Conservation (phyloP, 148 eudicot genomes). For the Vaccinium macrocarpon region DNA sequence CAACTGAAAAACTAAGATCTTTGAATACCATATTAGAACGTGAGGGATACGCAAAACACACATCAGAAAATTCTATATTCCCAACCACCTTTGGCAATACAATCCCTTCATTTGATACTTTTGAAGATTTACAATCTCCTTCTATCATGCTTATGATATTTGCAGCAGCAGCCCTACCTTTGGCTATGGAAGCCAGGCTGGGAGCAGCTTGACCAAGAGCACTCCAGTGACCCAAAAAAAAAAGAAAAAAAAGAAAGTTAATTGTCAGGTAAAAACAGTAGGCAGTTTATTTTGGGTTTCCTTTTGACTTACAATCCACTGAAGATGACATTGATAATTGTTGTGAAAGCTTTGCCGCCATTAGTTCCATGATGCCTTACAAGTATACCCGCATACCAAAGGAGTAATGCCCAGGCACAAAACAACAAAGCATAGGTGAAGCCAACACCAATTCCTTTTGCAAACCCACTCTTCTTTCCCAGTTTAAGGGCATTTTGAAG, state of each 20-base stretch:
- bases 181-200: constrained; percentile 60
- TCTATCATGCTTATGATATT: constrained; percentile 51
- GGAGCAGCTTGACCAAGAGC: constrained; percentile 85
- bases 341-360: constrained; percentile 72
- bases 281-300: neutral
- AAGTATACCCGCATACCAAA: constrained; percentile 71
- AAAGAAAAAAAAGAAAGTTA: neutral
- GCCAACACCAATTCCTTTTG: constrained; percentile 76
- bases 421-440: constrained; percentile 54
- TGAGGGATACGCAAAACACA: constrained; percentile 62
- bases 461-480: constrained; percentile 61
- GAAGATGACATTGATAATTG: constrained; percentile 65
- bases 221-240: constrained; percentile 29
- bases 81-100: constrained; percentile 39
- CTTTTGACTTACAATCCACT: constrained; percentile 65
- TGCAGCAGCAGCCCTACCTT: constrained; percentile 56
- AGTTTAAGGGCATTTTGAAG: constrained; percentile 49
- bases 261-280: neutral
- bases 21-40: constrained; percentile 50
- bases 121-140: constrained; percentile 30
- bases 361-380: constrained; percentile 46
- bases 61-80: constrained; percentile 48
- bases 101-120: constrained; percentile 27
- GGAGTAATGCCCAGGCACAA: constrained; percentile 69
- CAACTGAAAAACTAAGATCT: constrained; percentile 47